Conservation (phyloP, 441 rosid genomes). For the Euphorbia celastroides region DNA sequence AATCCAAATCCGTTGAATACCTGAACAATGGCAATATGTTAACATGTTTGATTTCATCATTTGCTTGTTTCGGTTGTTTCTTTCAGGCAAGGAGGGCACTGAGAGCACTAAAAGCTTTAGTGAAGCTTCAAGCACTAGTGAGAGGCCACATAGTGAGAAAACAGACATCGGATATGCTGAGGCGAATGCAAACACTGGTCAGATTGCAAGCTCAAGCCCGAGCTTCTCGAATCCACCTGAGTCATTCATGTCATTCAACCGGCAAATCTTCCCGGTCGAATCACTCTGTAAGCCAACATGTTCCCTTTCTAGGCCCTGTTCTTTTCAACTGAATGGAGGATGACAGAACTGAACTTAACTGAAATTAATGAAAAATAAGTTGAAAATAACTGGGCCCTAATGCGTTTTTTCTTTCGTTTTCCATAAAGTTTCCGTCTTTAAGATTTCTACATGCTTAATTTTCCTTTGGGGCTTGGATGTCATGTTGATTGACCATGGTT, state of each 20-base stretch:
- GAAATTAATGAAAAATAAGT: too few species aligned
- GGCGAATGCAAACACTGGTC: slow-evolving; percentile 73
- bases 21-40: too few species aligned
- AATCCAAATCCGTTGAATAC: too few species aligned
- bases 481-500: not conserved
- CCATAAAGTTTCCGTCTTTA: not conserved
- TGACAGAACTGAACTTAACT: too few species aligned
- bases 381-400: too few species aligned
- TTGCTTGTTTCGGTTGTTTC: not conserved
- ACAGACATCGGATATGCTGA: slow-evolving; percentile 53
- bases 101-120: slow-evolving; percentile 80
- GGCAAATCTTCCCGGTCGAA: slow-evolving; percentile 55
- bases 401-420: too few species aligned
- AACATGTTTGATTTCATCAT: not conserved
- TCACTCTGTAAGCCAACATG: slow-evolving; percentile 46
- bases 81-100: slow-evolving; percentile 80
- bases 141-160: slow-evolving; percentile 91
- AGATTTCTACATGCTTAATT: not conserved
- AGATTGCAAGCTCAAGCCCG: slow-evolving; percentile 73
- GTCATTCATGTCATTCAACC: slow-evolving; percentile 55
- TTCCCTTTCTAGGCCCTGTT: slow-evolving; percentile 6
- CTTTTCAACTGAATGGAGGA: too few species aligned
- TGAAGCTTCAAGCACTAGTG: slow-evolving; percentile 88
- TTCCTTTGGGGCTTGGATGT: not conserved
- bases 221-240: slow-evolving; percentile 41